Evolutionary conservation across 2,329 filamentous ascomycete genomes (phyloP).

Genomic region (Aspergillus novofumigatus): DNA sequence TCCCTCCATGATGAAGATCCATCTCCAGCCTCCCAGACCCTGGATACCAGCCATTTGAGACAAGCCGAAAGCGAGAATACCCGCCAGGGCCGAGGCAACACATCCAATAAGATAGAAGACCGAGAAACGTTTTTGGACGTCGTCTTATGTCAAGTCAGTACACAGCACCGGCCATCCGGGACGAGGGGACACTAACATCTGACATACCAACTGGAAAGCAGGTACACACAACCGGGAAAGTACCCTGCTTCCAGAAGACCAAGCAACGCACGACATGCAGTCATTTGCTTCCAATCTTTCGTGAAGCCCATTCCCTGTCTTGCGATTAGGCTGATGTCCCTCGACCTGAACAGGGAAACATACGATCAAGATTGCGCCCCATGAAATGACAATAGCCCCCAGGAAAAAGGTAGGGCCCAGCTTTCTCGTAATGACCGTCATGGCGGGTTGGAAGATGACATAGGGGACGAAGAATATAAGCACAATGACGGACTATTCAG

Average conservation of each 20-base stretch:
- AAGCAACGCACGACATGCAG: slow-evolving; percentile 22
- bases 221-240: slow-evolving; percentile 66
- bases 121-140: slow-evolving; percentile 33
- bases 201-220: slow-evolving; percentile 71
- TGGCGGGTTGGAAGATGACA: slow-evolving; percentile 27
- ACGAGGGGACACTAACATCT: slow-evolving; percentile 21
- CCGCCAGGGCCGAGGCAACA: slow-evolving; percentile 46
- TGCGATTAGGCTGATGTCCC: slow-evolving; percentile 2
- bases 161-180: not conserved
- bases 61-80: slow-evolving; percentile 44
- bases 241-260: slow-evolving; percentile 47
- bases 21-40: slow-evolving; percentile 47
- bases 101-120: slow-evolving; percentile 50
- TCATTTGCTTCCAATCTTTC: slow-evolving; percentile 25
- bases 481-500: slow-evolving; percentile 26
- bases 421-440: slow-evolving; percentile 29
- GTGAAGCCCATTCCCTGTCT: slow-evolving; percentile 27
- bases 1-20: slow-evolving; percentile 56
- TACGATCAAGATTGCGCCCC: slow-evolving; percentile 29
- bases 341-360: not conserved
- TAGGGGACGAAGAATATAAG: slow-evolving; percentile 33
- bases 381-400: slow-evolving; percentile 24
- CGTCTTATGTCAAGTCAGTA: slow-evolving; percentile 15
- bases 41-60: slow-evolving; percentile 41
- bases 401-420: slow-evolving; percentile 27